Evolutionary conservation across 2,329 filamentous ascomycete species (phyloP).

Genomic region (Aspergillus viridinutans): DNA sequence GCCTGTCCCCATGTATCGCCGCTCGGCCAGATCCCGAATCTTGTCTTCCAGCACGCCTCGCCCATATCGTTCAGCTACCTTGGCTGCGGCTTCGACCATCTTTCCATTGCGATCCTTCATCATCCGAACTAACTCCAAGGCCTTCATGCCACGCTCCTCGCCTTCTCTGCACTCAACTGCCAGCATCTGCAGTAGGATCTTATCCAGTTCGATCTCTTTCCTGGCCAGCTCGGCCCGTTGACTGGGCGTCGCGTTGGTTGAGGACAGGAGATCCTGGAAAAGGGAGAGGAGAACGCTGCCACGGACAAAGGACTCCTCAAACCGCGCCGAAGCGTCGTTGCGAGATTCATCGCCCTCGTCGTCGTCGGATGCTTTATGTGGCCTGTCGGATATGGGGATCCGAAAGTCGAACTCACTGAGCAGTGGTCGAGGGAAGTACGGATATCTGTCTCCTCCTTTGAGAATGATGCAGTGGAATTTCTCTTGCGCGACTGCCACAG

Average conservation of each 20-base stretch:
- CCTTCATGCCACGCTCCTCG: constrained; percentile 91
- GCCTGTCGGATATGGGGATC: constrained; percentile 66
- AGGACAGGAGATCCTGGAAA: constrained; percentile 67
- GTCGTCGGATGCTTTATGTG: constrained; percentile 35
- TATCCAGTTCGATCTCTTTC: constrained; percentile 82
- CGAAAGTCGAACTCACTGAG: constrained; percentile 92
- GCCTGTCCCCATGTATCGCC: constrained; percentile 57
- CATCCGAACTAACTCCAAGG: constrained; percentile 80
- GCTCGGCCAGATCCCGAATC: constrained; percentile 80
- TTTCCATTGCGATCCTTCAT: constrained; percentile 80
- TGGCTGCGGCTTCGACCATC: constrained; percentile 87
- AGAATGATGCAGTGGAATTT: constrained; percentile 99
- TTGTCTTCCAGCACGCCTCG: constrained; percentile 78
- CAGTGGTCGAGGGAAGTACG: constrained; percentile 84
- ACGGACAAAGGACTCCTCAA: constrained; percentile 80
- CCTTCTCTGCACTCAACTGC: constrained; percentile 86
- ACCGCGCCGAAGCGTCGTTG: constrained; percentile 39
- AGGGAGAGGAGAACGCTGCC: constrained; percentile 68
- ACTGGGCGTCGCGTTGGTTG: constrained; percentile 59
- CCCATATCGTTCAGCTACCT: constrained; percentile 83
- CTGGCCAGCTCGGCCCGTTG: constrained; percentile 65
- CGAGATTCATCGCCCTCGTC: constrained; percentile 34
- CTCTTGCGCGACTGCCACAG: constrained; percentile 83
- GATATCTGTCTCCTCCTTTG: constrained; percentile 88
- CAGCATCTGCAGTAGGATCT: constrained; percentile 81